phyloP scores from a whole-genome alignment of 208 protist species.

The Leptomonas pyrrhocoris region DNA sequence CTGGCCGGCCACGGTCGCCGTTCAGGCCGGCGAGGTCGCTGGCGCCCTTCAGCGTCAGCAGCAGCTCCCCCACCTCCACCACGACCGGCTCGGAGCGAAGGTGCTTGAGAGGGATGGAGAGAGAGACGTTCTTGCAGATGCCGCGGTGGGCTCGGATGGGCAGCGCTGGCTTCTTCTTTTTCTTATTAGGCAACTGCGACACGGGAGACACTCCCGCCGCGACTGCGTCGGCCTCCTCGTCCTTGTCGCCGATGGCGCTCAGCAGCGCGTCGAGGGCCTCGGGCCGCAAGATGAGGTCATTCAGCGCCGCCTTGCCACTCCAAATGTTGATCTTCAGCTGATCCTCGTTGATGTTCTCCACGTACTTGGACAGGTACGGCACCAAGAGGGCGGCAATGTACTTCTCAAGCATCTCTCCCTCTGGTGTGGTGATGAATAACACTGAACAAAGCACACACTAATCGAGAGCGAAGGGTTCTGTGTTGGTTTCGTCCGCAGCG shows the following conservation, averaged over 20 bases:
- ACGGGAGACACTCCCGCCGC: conserved; percentile 13
- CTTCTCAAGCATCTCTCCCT: conserved; percentile 78
- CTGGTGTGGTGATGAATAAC: background rate
- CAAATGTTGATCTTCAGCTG: conserved; percentile 84
- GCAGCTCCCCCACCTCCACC: conserved; percentile 76
- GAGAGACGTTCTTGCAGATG: conserved; percentile 78
- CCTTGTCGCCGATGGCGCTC: conserved; percentile 15
- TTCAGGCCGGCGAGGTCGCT: conserved; percentile 13
- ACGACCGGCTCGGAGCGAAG: conserved; percentile 85
- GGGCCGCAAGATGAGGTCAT: conserved; percentile 74
- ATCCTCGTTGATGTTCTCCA: conserved; percentile 84
- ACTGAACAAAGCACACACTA: background rate
- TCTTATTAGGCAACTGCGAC: conserved; percentile 4
- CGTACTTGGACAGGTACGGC: conserved; percentile 82
- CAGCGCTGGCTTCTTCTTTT: conserved; percentile 22
- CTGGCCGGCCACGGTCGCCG: background rate
- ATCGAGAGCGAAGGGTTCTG: background rate
- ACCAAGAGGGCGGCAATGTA: conserved; percentile 82
- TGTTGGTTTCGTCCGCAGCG: too few species aligned
- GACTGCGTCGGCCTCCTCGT: conserved; percentile 8
- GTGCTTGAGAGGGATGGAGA: conserved; percentile 77
- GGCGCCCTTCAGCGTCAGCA: conserved; percentile 60
- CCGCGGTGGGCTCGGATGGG: conserved; percentile 64
- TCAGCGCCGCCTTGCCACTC: conserved; percentile 80
- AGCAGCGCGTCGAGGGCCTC: conserved; percentile 70